Percentiles rank a stretch among this genome's conserved stretches.
Conservation (phyloP, 225 moss, liverwort and hornwort species). For the Anthoceros angustus region DNA sequence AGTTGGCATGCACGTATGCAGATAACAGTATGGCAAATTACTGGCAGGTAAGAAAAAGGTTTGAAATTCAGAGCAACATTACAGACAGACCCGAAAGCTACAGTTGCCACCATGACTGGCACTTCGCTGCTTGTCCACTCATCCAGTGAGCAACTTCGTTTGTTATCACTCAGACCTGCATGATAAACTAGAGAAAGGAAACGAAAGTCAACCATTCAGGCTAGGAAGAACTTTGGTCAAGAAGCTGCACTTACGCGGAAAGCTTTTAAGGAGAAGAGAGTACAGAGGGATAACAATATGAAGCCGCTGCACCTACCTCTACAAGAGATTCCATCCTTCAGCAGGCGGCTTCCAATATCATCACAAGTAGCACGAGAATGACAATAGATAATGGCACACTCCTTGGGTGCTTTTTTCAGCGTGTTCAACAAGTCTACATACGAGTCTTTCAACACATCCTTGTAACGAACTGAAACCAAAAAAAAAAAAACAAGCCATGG, state of each 20-base stretch:
- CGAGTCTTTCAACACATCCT: slow-evolving; percentile 40
- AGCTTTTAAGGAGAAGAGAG: neutral
- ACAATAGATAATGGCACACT: slow-evolving; percentile 58
- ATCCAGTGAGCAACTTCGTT: slow-evolving; percentile 34
- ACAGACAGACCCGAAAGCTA: slow-evolving; percentile 47
- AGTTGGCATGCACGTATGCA: too few species aligned
- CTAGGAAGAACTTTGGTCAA: too few species aligned
- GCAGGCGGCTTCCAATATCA: slow-evolving; percentile 40
- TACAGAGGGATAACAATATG: neutral
- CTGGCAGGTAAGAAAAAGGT: neutral
- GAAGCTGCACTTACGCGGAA: neutral
- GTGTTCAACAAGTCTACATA: slow-evolving; percentile 40
- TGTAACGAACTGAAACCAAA: slow-evolving; percentile 39
- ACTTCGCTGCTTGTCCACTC: slow-evolving; percentile 50
- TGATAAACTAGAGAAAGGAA: slow-evolving; percentile 36
- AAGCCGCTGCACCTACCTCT: slow-evolving; percentile 17
- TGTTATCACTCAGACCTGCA: slow-evolving; percentile 36
- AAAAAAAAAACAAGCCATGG: neutral
- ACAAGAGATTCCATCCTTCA: slow-evolving; percentile 39
- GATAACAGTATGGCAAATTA: too few species aligned
- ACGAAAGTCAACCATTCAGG: slow-evolving; percentile 1
- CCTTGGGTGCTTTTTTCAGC: slow-evolving; percentile 20
- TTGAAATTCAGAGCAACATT: neutral
- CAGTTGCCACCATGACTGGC: slow-evolving; percentile 51
- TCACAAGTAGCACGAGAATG: slow-evolving; percentile 54